phyloP scores from a whole-genome alignment of 1,284 basidiomycete species.

The Taiwanofungus camphoratus region DNA sequence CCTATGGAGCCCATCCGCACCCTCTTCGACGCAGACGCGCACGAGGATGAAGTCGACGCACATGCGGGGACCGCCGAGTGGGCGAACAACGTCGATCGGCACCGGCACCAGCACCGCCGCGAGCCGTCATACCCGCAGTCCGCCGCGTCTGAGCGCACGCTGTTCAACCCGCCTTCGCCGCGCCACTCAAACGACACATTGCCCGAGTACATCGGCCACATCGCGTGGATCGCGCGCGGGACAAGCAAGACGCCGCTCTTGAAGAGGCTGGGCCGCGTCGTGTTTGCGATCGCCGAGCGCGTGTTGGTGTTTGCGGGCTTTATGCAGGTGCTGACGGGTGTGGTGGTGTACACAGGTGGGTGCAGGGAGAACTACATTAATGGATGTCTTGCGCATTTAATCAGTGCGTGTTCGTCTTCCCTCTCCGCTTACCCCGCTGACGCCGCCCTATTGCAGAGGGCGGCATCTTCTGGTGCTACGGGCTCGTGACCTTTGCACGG shows the following conservation, averaged over 20 bases:
- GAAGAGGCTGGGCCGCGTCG: conserved; percentile 35
- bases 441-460: conserved; percentile 51
- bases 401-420: conserved; percentile 56
- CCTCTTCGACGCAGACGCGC: conserved; percentile 25
- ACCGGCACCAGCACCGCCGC: conserved; percentile 31
- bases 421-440: conserved; percentile 3
- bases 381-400: conserved; percentile 87
- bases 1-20: conserved; percentile 24
- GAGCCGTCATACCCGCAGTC: conserved; percentile 30
- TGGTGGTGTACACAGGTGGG: conserved; percentile 77
- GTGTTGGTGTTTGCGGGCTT: conserved; percentile 66
- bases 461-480: conserved; percentile 88
- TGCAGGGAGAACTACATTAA: conserved; percentile 76
- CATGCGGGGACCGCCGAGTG: conserved; percentile 34
- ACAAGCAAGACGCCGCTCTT: conserved; percentile 25
- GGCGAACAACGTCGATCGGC: conserved; percentile 34
- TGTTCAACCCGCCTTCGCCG: conserved; percentile 41
- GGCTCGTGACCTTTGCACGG: conserved; percentile 82
- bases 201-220: conserved; percentile 31
- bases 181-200: conserved; percentile 64
- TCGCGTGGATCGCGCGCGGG: conserved; percentile 8
- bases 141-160: conserved; percentile 46
- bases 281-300: conserved; percentile 56
- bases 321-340: conserved; percentile 58
- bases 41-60: conserved; percentile 19